These are phyloP conservation scores for Ensete glaucum DNA, from an alignment of 176 grass and related monocot genomes.

Conservation along the genomic window DNA sequence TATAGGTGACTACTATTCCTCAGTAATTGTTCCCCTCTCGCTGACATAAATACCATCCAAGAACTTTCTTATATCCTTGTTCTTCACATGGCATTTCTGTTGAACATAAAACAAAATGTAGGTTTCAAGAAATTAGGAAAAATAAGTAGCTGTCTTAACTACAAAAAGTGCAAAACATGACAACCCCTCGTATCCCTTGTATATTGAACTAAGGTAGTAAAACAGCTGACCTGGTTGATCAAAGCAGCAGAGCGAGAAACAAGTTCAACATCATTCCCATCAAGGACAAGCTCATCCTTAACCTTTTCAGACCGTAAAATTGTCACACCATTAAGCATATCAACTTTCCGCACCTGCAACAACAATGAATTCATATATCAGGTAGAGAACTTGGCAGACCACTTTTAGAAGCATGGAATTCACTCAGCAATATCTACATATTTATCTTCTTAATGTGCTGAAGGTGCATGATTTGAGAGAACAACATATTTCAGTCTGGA, in stretches of 20 bases:
- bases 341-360: constrained; percentile 67
- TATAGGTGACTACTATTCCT: not conserved
- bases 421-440: no score
- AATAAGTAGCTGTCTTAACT: no score
- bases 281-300: constrained; percentile 86
- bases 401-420: no score
- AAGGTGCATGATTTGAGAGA: no score
- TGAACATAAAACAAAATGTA: not conserved
- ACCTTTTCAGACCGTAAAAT: constrained; percentile 78
- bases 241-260: constrained; percentile 75
- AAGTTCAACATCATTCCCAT: constrained; percentile 82
- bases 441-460: no score
- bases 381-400: no score
- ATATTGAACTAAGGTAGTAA: not conserved
- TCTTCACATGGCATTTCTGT: constrained; percentile 16
- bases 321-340: constrained; percentile 76
- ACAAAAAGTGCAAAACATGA: no score
- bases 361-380: not conserved
- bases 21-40: not conserved
- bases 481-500: no score
- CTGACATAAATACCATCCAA: constrained; percentile 9
- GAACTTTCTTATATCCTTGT: constrained; percentile 12
- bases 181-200: no score
- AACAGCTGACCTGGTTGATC: constrained; percentile 61
- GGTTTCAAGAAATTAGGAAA: not conserved